phyloP scores from a whole-genome alignment of 306 rosid species.

The Begonia masoniana region DNA sequence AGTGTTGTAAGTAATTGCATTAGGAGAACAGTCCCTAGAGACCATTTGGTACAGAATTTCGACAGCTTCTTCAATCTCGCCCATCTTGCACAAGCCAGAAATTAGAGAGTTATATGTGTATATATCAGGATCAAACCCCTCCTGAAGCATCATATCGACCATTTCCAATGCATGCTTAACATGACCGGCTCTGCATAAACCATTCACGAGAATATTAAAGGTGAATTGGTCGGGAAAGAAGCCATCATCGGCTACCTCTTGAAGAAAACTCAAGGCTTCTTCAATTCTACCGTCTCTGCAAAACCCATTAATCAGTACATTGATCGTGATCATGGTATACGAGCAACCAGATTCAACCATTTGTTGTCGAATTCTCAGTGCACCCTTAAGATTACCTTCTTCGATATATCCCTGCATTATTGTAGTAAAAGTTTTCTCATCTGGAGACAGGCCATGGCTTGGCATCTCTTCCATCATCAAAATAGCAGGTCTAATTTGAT shows the following conservation, averaged over 20 bases:
- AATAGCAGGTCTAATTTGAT: slow-evolving; percentile 70
- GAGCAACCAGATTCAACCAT: slow-evolving; percentile 54
- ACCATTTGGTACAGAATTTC: slow-evolving; percentile 65
- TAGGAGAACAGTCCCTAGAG: slow-evolving; percentile 55
- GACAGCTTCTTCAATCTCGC: slow-evolving; percentile 63
- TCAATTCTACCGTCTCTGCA: slow-evolving; percentile 57
- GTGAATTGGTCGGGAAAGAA: slow-evolving; percentile 63
- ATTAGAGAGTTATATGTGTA: slow-evolving; percentile 67
- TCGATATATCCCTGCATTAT: slow-evolving; percentile 71
- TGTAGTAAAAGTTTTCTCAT: slow-evolving; percentile 66
- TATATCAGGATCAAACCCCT: slow-evolving; percentile 65
- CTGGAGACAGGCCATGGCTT: slow-evolving; percentile 38
- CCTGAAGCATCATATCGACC: slow-evolving; percentile 71
- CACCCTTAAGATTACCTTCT: slow-evolving; percentile 57
- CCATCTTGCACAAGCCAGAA: slow-evolving; percentile 59
- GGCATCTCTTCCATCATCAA: slow-evolving; percentile 82
- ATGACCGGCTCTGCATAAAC: slow-evolving; percentile 54
- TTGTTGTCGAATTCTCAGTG: slow-evolving; percentile 53
- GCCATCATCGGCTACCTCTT: slow-evolving; percentile 37
- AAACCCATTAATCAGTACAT: slow-evolving; percentile 66
- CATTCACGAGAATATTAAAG: slow-evolving; percentile 64
- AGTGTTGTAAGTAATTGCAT: slow-evolving; percentile 63
- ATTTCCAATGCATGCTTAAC: slow-evolving; percentile 59
- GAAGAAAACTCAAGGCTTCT: slow-evolving; percentile 55
- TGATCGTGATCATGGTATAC: slow-evolving; percentile 38